phyloP scores from a whole-genome alignment of 2,329 filamentous ascomycete genomes.

The Aspergillus sp. region DNA sequence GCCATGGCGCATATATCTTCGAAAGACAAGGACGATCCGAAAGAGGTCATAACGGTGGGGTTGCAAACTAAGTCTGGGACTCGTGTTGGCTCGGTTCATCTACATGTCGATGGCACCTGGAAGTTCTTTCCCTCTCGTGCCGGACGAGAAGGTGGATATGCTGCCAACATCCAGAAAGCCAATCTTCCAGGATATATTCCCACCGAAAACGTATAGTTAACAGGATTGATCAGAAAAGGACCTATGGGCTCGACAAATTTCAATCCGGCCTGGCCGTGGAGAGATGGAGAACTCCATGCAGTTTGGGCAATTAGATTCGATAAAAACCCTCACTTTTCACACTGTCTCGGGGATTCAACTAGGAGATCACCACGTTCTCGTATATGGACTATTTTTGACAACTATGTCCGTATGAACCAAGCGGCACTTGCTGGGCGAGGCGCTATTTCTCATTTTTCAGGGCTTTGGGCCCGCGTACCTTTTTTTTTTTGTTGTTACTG shows the following conservation, averaged over 20 bases:
- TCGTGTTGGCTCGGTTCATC: slow-evolving; percentile 5
- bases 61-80: slow-evolving; percentile 1
- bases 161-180: slow-evolving; percentile 1
- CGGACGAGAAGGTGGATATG: slow-evolving; percentile 8
- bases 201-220: not conserved
- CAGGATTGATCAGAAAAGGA: not conserved
- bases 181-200: not conserved
- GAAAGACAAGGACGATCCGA: slow-evolving; percentile 7
- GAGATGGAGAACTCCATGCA: not conserved
- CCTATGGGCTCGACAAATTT: not conserved
- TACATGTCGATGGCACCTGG: slow-evolving; percentile 8
- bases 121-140: slow-evolving; percentile 11
- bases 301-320: no score
- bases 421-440: not conserved
- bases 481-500: not conserved
- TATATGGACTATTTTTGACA: not conserved
- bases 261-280: no score
- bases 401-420: not conserved
- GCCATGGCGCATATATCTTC: no score
- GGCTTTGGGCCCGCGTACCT: not conserved
- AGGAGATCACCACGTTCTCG: not conserved
- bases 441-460: not conserved
- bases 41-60: slow-evolving; percentile 8
- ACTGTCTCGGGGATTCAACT: not conserved
- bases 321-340: not conserved